A percentile compares a stretch with the other conserved stretches of the same genome.
Conservation (phyloP, 129 eudicot species). For the Mikania micrantha region DNA sequence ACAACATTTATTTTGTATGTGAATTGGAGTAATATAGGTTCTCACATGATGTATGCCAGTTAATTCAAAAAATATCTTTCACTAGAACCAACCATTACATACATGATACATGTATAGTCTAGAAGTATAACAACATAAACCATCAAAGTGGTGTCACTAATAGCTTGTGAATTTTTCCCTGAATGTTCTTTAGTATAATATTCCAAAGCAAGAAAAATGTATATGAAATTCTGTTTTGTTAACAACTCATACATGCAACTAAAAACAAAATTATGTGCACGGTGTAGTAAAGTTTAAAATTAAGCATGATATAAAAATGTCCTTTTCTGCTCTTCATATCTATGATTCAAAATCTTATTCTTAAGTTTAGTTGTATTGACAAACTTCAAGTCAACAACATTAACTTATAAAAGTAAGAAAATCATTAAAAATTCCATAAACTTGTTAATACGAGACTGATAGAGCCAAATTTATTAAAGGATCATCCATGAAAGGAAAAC, state of each 20-base stretch:
- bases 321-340: neutral
- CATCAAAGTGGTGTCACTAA: neutral
- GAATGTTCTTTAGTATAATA: neutral
- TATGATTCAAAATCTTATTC: neutral
- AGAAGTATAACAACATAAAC: slow-evolving; percentile 1
- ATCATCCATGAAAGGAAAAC: neutral
- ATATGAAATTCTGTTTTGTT: neutral
- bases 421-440: neutral
- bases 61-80: neutral
- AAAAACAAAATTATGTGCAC: neutral
- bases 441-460: neutral
- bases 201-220: neutral
- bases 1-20: neutral
- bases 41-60: neutral
- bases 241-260: neutral
- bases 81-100: neutral
- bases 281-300: neutral
- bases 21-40: neutral
- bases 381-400: neutral
- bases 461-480: neutral
- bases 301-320: neutral
- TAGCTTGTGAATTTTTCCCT: slow-evolving; percentile 1
- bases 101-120: neutral
- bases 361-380: neutral
- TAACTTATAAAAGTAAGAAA: neutral